Evolutionary conservation across 768 basidiomycete species (phyloP), one percentile per base, ranked within the genome.

Genomic region (Heimioporus sp.): DNA sequence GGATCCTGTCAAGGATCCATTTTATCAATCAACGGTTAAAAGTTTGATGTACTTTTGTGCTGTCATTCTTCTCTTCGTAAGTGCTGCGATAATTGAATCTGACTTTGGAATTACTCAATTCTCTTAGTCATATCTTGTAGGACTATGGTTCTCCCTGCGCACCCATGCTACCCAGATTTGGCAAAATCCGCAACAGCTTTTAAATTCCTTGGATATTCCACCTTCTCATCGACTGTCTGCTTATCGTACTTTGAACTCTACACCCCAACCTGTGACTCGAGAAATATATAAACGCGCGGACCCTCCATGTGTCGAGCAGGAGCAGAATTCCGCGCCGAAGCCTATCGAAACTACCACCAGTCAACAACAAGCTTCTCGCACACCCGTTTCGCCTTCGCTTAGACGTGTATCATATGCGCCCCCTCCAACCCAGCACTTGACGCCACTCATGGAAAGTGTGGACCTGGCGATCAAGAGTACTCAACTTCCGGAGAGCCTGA

Each of bases 111-210:
- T 46, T 30, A 34, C 54, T 41, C 11, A 39, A 34, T 16, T 40
- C 17, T 32, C 15, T 19, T 41, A 98, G 94, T 98, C 97, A 1
- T 99, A 99, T 69, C 81, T 98, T 42, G 82, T 98, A 53, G 97
- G 97, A 34, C 77, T 98, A 1, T 98, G 97, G 97, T 99, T 99
- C 76, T 98, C 97, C 36, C 83, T 99, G 16, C 87, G 92, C 43
- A 99, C 97, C 2, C 97, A 99, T 66, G 97, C 97, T 8, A 86
- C 89, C 13, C 97, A 98, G 66, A 99, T 99, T 60, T 99, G 97
- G 97, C 94, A 98, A 66, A 98, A 98, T 65, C 95, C 95, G 3
- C 93, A 89, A 54, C 87, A 85, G 43, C 76, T 94, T 3, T 70
- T 93, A 47, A 83, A 91, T 35, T 73, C 81, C 3, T 69, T 81